Evolutionary conservation across 2,329 filamentous ascomycete genomes (phyloP).

Genomic region (Verticillium alfalfae): DNA sequence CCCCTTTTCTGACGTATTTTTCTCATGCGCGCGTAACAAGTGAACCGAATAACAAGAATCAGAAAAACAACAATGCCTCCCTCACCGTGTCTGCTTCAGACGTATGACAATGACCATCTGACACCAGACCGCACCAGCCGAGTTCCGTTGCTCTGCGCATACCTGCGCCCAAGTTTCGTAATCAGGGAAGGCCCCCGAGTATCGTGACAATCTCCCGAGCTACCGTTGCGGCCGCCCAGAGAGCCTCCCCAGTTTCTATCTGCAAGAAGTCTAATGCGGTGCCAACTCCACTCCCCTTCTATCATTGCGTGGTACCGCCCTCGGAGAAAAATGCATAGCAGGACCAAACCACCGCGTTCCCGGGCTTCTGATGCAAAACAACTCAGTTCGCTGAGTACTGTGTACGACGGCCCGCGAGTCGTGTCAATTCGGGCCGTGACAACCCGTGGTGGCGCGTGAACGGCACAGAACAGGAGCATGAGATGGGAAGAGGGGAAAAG

Average conservation of each 20-base stretch:
- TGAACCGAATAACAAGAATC: not conserved
- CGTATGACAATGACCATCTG: constrained; percentile 3
- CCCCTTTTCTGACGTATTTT: constrained; percentile 2
- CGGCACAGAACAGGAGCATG: constrained; percentile 7
- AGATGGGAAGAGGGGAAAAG: constrained; percentile 3
- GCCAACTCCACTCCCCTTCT: constrained; percentile 21
- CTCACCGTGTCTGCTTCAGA: constrained; percentile 4
- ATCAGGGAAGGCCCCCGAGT: constrained; percentile 12
- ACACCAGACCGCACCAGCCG: constrained; percentile 11
- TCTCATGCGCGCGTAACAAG: not conserved
- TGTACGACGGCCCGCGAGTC: not conserved
- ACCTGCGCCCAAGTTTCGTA: constrained; percentile 5
- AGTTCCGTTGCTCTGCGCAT: constrained; percentile 2
- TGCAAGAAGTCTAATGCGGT: constrained; percentile 22
- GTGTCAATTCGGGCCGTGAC: constrained; percentile 7
- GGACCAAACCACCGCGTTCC: constrained; percentile 12
- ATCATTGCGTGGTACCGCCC: constrained; percentile 15
- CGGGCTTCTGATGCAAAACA: constrained; percentile 12
- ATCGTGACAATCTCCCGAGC: constrained; percentile 13
- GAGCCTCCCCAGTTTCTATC: constrained; percentile 17
- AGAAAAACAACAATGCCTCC: constrained; percentile 6
- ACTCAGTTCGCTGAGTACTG: not conserved
- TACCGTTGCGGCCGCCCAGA: constrained; percentile 9
- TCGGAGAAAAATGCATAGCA: constrained; percentile 13
- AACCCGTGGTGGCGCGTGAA: not conserved